phyloP scores from a whole-genome alignment of 257 asterid genomes.

The Penstemon eatonii region DNA sequence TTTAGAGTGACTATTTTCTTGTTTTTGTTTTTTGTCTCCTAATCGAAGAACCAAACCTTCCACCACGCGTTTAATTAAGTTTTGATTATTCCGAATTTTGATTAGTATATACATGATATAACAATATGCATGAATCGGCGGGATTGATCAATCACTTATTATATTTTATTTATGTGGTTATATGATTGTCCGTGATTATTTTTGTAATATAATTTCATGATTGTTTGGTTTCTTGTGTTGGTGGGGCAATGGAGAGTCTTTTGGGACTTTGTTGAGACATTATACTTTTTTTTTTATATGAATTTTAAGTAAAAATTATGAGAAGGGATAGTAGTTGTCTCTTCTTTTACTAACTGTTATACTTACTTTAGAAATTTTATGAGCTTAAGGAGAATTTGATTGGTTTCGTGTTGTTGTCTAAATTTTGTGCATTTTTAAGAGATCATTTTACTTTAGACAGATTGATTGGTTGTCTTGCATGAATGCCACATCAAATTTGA shows the following conservation, averaged over 20 bases:
- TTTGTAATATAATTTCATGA: constrained; percentile 22
- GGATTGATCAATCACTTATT: constrained; percentile 24
- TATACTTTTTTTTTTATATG: constrained; percentile 32
- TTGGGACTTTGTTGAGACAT: constrained; percentile 48
- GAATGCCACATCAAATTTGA: constrained; percentile 35
- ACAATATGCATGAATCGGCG: constrained; percentile 30
- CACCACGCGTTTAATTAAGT: background rate
- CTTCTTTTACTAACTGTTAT: constrained; percentile 11
- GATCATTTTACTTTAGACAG: constrained; percentile 45
- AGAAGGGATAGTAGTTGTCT: constrained; percentile 47
- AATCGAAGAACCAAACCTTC: constrained; percentile 11
- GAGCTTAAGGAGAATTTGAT: constrained; percentile 25
- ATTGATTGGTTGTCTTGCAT: constrained; percentile 61
- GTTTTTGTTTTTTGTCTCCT: constrained; percentile 7
- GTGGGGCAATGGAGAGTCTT: constrained; percentile 44
- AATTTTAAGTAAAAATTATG: constrained; percentile 1
- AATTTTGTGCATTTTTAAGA: constrained; percentile 27
- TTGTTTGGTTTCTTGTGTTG: constrained; percentile 37
- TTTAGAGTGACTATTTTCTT: background rate
- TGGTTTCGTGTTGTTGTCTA: constrained; percentile 26
- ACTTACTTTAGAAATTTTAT: background rate
- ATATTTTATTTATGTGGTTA: background rate
- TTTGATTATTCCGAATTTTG: background rate
- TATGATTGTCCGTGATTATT: constrained; percentile 13
- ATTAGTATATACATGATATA: background rate